Conservation (phyloP, 441 rosid species). For the Euphorbia schlechtendalii region DNA sequence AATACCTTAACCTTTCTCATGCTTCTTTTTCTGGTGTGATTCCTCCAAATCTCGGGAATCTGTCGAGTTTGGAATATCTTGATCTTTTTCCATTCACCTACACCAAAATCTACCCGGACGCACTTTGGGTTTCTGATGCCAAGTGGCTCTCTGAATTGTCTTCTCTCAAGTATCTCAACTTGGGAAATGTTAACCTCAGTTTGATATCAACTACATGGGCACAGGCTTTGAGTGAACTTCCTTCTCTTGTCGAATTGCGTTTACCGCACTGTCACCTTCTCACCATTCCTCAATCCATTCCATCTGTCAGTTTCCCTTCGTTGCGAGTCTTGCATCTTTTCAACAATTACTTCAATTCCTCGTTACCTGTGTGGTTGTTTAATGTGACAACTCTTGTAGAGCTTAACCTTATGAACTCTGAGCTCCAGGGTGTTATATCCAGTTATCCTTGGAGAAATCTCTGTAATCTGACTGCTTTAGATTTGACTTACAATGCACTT, state of each 20-base stretch:
- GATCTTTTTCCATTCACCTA: slow-evolving; percentile 19
- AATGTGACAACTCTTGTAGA: slow-evolving; percentile 12
- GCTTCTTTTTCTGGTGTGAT: slow-evolving; percentile 24
- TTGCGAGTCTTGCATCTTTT: slow-evolving; percentile 17
- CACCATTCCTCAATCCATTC: slow-evolving; percentile 9
- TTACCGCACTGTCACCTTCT: slow-evolving; percentile 14
- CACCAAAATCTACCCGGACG: neutral
- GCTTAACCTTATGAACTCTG: slow-evolving; percentile 5
- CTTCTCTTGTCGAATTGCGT: slow-evolving; percentile 22
- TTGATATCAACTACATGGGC: slow-evolving; percentile 18
- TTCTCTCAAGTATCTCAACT: slow-evolving; percentile 19
- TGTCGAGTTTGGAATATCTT: slow-evolving; percentile 24
- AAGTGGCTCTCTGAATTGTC: slow-evolving; percentile 15
- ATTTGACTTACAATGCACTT: slow-evolving; percentile 2
- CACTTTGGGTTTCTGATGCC: neutral
- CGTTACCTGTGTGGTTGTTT: slow-evolving; percentile 13
- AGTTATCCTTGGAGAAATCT: slow-evolving; percentile 7
- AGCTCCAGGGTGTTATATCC: neutral
- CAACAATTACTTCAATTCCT: slow-evolving; percentile 14
- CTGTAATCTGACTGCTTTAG: slow-evolving; percentile 11
- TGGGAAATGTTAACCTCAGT: slow-evolving; percentile 19
- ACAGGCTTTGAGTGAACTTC: slow-evolving; percentile 18
- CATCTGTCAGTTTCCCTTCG: slow-evolving; percentile 11
- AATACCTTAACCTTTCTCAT: slow-evolving; percentile 23
- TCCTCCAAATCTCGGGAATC: slow-evolving; percentile 29